These are phyloP conservation scores for Penicillium canariense DNA, from an alignment of 495 filamentous ascomycete species.

Conservation along the genomic window DNA sequence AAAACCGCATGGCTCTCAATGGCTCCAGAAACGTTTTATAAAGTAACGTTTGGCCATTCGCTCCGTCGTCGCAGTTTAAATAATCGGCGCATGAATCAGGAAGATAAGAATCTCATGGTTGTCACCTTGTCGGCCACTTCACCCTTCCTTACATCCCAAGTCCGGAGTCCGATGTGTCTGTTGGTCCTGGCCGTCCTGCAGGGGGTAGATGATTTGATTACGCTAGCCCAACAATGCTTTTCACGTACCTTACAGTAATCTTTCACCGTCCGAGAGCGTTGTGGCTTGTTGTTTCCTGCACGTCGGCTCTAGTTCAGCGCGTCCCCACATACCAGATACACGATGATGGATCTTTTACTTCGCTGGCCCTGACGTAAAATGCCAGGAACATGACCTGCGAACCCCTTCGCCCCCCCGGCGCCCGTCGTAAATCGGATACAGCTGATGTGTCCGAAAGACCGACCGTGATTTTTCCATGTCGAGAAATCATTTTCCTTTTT, in stretches of 20 bases:
- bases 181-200: neutral
- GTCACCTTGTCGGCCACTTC: neutral
- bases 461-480: neutral
- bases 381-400: neutral
- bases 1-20: slow-evolving; percentile 24
- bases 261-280: neutral
- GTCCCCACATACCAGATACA: neutral
- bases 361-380: neutral
- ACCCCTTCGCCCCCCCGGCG: neutral
- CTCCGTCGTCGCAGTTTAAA: neutral
- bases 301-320: neutral
- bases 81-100: neutral
- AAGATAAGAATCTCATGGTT: neutral
- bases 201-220: neutral
- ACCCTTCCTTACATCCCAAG: neutral
- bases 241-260: neutral
- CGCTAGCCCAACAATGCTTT: neutral
- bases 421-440: neutral
- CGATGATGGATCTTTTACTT: neutral
- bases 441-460: neutral
- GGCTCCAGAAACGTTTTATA: neutral
- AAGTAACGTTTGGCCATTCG: no score
- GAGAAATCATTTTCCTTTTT: neutral
- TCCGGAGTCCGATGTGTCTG: neutral
- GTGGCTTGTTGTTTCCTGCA: neutral